Evolutionary conservation across 1,284 basidiomycete species (phyloP).

Genomic region (Sanghuangporus sanghuang): DNA sequence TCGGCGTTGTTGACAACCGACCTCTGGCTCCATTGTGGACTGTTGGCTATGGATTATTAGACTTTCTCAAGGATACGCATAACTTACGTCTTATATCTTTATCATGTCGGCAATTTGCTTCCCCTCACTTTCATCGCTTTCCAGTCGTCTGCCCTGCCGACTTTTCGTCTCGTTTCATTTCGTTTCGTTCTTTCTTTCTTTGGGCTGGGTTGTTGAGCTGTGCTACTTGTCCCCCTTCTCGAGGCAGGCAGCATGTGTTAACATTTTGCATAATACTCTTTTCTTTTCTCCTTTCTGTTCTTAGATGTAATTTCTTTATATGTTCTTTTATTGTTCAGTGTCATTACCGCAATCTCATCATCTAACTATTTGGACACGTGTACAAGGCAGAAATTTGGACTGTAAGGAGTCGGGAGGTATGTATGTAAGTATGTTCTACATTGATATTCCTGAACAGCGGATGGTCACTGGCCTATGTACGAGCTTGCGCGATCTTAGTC

Average conservation of each 20-base stretch:
- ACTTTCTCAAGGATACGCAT: constrained; percentile 4
- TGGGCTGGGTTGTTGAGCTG: constrained; percentile 3
- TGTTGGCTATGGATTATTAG: background rate
- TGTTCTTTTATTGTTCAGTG: background rate
- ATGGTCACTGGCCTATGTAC: background rate
- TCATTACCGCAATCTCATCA: background rate
- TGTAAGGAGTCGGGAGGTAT: background rate
- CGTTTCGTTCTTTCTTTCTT: no score
- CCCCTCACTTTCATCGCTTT: background rate
- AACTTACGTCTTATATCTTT: constrained; percentile 15
- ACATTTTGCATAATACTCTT: background rate
- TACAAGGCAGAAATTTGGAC: background rate
- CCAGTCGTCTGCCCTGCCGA: background rate
- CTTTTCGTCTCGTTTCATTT: background rate
- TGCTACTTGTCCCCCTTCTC: background rate
- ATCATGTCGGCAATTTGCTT: constrained; percentile 3
- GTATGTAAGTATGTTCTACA: background rate
- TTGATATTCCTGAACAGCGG: background rate
- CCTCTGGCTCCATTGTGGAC: background rate
- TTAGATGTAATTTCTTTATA: constrained; percentile 12
- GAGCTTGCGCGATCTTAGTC: constrained; percentile 34
- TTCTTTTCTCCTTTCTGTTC: background rate
- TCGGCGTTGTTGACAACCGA: background rate
- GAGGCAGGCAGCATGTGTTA: constrained; percentile 3
- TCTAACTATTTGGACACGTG: background rate